These are phyloP conservation scores for Botrytis sinoallii DNA, from an alignment of 2,329 filamentous ascomycete genomes.

Conservation along the genomic window DNA sequence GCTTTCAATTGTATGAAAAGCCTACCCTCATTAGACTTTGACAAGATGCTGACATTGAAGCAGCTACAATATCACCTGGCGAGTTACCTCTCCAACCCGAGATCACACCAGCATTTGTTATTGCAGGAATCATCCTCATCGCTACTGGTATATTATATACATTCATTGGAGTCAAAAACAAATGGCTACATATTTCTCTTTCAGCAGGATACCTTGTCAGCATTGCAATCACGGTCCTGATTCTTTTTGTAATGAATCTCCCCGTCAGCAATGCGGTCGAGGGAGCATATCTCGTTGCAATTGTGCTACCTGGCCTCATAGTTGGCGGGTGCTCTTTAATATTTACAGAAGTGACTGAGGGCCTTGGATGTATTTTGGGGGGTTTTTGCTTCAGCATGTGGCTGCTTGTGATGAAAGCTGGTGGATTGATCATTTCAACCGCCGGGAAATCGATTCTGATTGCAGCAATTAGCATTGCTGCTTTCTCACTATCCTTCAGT, in stretches of 20 bases:
- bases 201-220: slow-evolving; percentile 72
- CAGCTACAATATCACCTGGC: slow-evolving; percentile 39
- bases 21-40: not conserved
- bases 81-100: slow-evolving; percentile 68
- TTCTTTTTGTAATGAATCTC: slow-evolving; percentile 82
- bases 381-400: slow-evolving; percentile 54
- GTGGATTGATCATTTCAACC: slow-evolving; percentile 65
- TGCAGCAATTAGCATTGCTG: slow-evolving; percentile 62
- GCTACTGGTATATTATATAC: slow-evolving; percentile 67
- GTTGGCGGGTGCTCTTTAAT: slow-evolving; percentile 72
- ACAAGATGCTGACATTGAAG: slow-evolving; percentile 8
- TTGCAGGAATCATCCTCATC: slow-evolving; percentile 75
- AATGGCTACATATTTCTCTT: slow-evolving; percentile 75
- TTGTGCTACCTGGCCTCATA: slow-evolving; percentile 66
- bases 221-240: slow-evolving; percentile 74
- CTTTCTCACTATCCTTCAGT: slow-evolving; percentile 74
- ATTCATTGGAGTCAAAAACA: slow-evolving; percentile 79
- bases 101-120: slow-evolving; percentile 77
- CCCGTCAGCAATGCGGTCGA: slow-evolving; percentile 74
- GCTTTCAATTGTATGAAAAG: slow-evolving; percentile 13
- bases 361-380: slow-evolving; percentile 58
- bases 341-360: slow-evolving; percentile 78
- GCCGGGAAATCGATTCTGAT: slow-evolving; percentile 73
- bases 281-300: slow-evolving; percentile 81
- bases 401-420: slow-evolving; percentile 74